Conservation (phyloP, 257 asterid species). For the Penstemon davidsonii region DNA sequence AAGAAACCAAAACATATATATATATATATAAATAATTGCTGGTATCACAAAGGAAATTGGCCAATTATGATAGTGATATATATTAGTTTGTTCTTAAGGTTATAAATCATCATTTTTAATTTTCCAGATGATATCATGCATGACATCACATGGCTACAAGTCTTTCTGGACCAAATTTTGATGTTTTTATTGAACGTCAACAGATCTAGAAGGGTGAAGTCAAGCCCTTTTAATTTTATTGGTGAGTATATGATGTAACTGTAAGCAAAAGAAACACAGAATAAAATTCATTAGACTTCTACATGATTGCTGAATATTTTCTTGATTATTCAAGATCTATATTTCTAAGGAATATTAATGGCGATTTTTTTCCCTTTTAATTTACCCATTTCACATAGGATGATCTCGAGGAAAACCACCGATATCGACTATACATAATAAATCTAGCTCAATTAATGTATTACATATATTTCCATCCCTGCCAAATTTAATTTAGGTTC, state of each 20-base stretch:
- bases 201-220: conserved; percentile 6
- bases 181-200: conserved; percentile 1
- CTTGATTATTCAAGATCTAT: too few species aligned
- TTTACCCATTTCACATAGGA: too few species aligned
- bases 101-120: not conserved
- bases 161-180: conserved; percentile 14
- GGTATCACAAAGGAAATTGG: not conserved
- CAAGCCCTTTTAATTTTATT: conserved; percentile 3
- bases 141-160: conserved; percentile 15
- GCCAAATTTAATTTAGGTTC: too few species aligned
- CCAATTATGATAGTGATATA: not conserved
- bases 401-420: too few species aligned
- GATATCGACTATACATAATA: too few species aligned
- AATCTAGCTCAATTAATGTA: too few species aligned
- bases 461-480: too few species aligned
- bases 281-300: not conserved
- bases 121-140: conserved; percentile 15
- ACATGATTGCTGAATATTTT: too few species aligned
- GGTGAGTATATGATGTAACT: not conserved
- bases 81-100: not conserved
- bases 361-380: too few species aligned
- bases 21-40: too few species aligned
- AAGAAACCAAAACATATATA: not conserved
- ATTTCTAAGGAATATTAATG: too few species aligned
- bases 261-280: not conserved